These are phyloP conservation scores for Epicoccum sorghinum DNA, from an alignment of 2,329 filamentous ascomycete species.

Conservation along the genomic window DNA sequence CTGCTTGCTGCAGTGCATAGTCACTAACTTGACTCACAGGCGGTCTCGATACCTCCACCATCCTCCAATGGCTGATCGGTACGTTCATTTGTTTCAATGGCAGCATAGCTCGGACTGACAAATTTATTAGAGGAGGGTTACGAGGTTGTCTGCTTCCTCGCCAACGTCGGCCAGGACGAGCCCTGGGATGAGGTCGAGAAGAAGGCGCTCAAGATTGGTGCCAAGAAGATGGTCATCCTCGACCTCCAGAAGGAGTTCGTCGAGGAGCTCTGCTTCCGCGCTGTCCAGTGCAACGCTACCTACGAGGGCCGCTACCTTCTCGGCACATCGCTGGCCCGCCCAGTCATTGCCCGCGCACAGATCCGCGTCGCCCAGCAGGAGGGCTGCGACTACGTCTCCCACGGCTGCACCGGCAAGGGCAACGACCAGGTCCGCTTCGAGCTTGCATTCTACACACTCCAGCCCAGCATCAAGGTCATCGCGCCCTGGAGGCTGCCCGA, in stretches of 20 bases:
- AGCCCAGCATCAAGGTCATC: constrained; percentile 72
- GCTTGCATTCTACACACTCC: constrained; percentile 65
- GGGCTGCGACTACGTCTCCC: constrained; percentile 60
- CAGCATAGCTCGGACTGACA: constrained; percentile 12
- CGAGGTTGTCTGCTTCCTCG: constrained; percentile 67
- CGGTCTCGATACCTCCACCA: constrained; percentile 65
- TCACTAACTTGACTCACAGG: constrained; percentile 46
- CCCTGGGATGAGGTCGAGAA: constrained; percentile 62
- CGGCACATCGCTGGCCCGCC: constrained; percentile 69
- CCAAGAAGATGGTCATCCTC: constrained; percentile 65
- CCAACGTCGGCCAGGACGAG: constrained; percentile 67
- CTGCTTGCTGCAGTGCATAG: constrained; percentile 4
- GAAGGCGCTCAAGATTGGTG: constrained; percentile 74
- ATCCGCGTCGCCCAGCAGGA: constrained; percentile 69
- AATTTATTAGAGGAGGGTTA: constrained; percentile 56
- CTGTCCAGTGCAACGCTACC: constrained; percentile 71
- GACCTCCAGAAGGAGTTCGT: constrained; percentile 78
- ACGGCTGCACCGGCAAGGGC: constrained; percentile 55
- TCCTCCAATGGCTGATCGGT: constrained; percentile 47
- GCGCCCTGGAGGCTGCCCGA: constrained; percentile 75
- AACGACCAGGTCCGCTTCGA: constrained; percentile 72
- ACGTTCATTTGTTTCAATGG: constrained; percentile 11
- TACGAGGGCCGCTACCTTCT: constrained; percentile 61
- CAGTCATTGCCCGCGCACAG: constrained; percentile 72
- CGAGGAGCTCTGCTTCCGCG: constrained; percentile 79